Conservation (phyloP, 495 filamentous ascomycete species). For the Entonaema liquescens region DNA sequence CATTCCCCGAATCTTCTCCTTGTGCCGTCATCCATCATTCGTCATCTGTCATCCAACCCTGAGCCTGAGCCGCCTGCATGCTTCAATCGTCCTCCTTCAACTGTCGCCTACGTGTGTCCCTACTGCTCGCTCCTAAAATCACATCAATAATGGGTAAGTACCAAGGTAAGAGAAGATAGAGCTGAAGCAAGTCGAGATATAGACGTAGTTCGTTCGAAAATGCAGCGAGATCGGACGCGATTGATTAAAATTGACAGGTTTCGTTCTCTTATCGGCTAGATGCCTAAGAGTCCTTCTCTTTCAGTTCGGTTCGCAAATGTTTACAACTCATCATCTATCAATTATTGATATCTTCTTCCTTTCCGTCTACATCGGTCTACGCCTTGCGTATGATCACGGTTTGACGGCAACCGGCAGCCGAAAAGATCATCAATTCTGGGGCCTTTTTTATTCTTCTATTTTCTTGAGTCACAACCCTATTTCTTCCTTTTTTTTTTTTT, state of each 20-base stretch:
- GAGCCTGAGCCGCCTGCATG: neutral
- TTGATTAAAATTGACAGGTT: neutral
- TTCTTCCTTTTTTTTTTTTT: too few relatives aligned
- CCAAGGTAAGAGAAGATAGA: neutral
- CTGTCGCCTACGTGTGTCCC: neutral
- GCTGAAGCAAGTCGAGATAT: neutral
- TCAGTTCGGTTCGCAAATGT: neutral
- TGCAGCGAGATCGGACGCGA: neutral
- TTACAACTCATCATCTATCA: neutral
- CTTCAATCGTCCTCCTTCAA: neutral
- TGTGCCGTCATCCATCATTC: neutral
- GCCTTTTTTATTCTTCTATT: neutral
- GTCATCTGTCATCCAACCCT: neutral
- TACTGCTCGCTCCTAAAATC: neutral
- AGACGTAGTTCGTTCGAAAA: neutral
- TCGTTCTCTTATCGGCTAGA: neutral
- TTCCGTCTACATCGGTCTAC: conserved; percentile 5
- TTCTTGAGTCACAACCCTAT: conserved; percentile 17
- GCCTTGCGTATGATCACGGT: conserved; percentile 13
- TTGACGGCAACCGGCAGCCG: conserved; percentile 36
- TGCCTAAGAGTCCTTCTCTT: neutral
- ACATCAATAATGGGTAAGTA: neutral
- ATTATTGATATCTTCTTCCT: neutral
- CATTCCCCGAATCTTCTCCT: conserved; percentile 1
- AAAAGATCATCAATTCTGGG: neutral